phyloP scores from a whole-genome alignment of 139 green algal genomes.

The Haematococcus sp. region DNA sequence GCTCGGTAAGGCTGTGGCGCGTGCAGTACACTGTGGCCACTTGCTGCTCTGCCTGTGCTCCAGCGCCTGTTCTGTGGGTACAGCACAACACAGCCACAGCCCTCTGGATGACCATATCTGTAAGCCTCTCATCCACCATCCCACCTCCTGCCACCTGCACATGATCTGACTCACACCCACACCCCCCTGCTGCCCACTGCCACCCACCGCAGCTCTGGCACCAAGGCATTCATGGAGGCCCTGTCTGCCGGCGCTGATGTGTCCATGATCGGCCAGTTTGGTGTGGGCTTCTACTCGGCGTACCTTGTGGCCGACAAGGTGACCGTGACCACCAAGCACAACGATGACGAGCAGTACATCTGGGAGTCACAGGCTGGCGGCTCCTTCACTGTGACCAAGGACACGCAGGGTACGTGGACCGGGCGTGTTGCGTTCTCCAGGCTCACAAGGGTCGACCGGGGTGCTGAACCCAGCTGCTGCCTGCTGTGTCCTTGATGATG shows the following conservation, averaged over 20 bases:
- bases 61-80: too few species aligned
- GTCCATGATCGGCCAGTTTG: constrained; percentile 99
- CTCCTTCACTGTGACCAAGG: constrained; percentile 94
- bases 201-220: constrained; percentile 76
- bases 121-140: not conserved
- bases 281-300: constrained; percentile 99
- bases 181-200: not conserved
- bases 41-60: too few species aligned
- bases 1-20: constrained; percentile 69
- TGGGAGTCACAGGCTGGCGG: constrained; percentile 98
- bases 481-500: too few species aligned
- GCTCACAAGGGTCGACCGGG: too few species aligned
- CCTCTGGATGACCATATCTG: too few species aligned
- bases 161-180: not conserved
- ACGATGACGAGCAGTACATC: constrained; percentile 98
- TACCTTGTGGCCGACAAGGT: constrained; percentile 97
- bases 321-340: constrained; percentile 95
- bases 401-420: constrained; percentile 56
- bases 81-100: too few species aligned
- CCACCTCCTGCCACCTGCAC: not conserved
- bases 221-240: constrained; percentile 99
- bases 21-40: too few species aligned
- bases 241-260: constrained; percentile 96
- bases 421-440: too few species aligned
- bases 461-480: too few species aligned